These are phyloP conservation scores for Termitomyces sp. DNA, from an alignment of 768 basidiomycete species.

Conservation along the genomic window DNA sequence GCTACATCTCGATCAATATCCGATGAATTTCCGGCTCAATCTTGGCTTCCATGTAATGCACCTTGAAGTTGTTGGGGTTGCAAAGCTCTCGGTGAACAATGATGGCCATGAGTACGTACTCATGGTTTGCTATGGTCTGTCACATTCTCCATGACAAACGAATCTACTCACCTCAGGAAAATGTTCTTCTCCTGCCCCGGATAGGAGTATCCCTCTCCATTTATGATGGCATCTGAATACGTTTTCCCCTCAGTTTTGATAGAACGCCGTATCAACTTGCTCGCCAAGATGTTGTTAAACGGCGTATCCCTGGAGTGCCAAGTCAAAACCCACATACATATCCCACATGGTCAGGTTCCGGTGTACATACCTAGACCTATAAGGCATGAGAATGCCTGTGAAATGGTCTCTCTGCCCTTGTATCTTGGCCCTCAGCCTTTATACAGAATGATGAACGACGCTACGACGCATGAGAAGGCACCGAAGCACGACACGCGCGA, in stretches of 20 bases:
- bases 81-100: not conserved
- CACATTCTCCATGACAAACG: not conserved
- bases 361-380: not conserved
- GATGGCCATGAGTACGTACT: not conserved
- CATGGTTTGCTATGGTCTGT: not conserved
- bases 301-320: not conserved
- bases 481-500: constrained; percentile 3
- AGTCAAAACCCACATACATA: not conserved
- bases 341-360: not conserved
- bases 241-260: not conserved
- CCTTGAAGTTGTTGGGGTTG: not conserved
- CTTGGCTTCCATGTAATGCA: not conserved
- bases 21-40: not conserved
- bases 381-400: not conserved
- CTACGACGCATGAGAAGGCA: constrained; percentile 5
- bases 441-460: not conserved
- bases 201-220: not conserved
- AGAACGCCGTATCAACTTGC: not conserved
- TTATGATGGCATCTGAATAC: not conserved
- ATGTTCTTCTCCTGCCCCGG: not conserved
- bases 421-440: not conserved
- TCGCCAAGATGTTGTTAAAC: not conserved
- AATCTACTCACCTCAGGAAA: not conserved
- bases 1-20: not conserved
- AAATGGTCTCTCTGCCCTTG: not conserved